These are phyloP conservation scores for Stagonosporopsis rhizophila DNA, from an alignment of 2,329 filamentous ascomycete species.

Conservation along the genomic window DNA sequence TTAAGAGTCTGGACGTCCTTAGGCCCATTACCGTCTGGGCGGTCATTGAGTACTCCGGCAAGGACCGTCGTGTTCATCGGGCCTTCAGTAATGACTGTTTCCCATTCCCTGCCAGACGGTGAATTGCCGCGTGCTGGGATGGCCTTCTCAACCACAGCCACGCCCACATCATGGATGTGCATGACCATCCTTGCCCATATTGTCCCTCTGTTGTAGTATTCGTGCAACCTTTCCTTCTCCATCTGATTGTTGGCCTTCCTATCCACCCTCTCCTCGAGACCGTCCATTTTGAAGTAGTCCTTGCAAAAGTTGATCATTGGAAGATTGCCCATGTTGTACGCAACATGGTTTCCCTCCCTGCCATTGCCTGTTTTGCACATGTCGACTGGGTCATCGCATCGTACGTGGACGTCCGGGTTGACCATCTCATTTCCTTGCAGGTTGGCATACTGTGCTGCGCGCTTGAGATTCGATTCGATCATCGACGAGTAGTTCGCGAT, in stretches of 20 bases:
- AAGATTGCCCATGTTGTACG: conserved; percentile 48
- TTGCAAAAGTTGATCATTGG: conserved; percentile 45
- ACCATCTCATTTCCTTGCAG: conserved; percentile 30
- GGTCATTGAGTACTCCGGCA: conserved; percentile 40
- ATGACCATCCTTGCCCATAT: conserved; percentile 47
- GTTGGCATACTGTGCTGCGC: conserved; percentile 40
- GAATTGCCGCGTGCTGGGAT: conserved; percentile 26
- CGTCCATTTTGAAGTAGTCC: conserved; percentile 38
- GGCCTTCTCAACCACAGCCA: conserved; percentile 33
- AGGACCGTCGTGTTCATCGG: conserved; percentile 45
- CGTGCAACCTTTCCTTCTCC: conserved; percentile 33
- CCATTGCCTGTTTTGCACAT: conserved; percentile 36
- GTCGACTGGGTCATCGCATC: conserved; percentile 44
- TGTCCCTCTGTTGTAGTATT: conserved; percentile 45
- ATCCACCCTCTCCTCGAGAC: conserved; percentile 33
- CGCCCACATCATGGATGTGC: conserved; percentile 41
- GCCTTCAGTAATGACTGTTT: conserved; percentile 22
- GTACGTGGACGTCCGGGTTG: conserved; percentile 43
- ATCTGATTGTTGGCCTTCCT: conserved; percentile 32
- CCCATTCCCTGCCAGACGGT: conserved; percentile 30
- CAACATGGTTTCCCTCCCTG: conserved; percentile 39
- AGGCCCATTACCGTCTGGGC: conserved; percentile 27
- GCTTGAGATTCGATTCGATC: conserved; percentile 37
- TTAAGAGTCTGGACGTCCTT: conserved; percentile 35
- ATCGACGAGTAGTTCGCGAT: conserved; percentile 40